Evolutionary conservation across 805 yeast genomes (phyloP).

Genomic region (Ogataea methylovora): DNA sequence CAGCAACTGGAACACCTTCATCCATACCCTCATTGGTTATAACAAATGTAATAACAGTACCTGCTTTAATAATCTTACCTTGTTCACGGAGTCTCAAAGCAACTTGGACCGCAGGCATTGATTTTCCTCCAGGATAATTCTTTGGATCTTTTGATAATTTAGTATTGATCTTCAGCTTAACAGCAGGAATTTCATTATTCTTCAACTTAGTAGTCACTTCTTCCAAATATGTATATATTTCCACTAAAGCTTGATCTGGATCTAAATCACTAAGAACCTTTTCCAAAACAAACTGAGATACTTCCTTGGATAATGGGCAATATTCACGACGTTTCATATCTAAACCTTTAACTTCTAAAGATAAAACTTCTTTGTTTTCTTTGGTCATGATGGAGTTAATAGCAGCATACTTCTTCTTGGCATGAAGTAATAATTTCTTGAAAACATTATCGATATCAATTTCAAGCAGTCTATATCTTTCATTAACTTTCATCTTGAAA

Average conservation of each 20-base stretch:
- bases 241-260: constrained; percentile 66
- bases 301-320: constrained; percentile 86
- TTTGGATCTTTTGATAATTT: constrained; percentile 82
- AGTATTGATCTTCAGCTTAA: constrained; percentile 75
- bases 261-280: constrained; percentile 67
- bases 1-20: constrained; percentile 45
- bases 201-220: constrained; percentile 50
- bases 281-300: constrained; percentile 67
- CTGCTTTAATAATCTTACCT: constrained; percentile 84
- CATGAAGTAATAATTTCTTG: constrained; percentile 73
- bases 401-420: constrained; percentile 98
- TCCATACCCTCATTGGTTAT: constrained; percentile 43
- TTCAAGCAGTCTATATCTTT: constrained; percentile 78
- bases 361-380: constrained; percentile 47
- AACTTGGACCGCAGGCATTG: constrained; percentile 84
- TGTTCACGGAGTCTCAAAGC: constrained; percentile 74
- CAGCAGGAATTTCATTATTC: constrained; percentile 52
- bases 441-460: constrained; percentile 94
- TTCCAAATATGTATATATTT: constrained; percentile 66
- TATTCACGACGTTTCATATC: constrained; percentile 97
- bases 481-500: constrained; percentile 81
- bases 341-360: constrained; percentile 87
- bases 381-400: constrained; percentile 43
- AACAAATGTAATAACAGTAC: constrained; percentile 83
- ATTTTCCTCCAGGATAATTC: constrained; percentile 72